Conservation (phyloP, 768 basidiomycete genomes). For the Leucosporidium yakuticum region DNA sequence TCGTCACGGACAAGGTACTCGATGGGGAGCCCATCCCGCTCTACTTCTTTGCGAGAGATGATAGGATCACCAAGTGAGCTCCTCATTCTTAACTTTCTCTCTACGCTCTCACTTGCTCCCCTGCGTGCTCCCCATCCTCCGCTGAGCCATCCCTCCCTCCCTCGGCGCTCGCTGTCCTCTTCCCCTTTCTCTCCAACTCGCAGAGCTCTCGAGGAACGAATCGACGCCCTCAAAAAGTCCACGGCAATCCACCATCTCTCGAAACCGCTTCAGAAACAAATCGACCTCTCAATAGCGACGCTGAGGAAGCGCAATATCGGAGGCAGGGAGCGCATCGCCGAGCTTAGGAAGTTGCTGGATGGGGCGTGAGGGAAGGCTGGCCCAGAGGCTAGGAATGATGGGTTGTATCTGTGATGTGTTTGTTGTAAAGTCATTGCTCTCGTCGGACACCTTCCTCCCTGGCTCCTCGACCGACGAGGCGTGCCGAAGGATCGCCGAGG, state of each 20-base stretch:
- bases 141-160: background rate
- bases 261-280: constrained; percentile 63
- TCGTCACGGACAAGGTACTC: constrained; percentile 53
- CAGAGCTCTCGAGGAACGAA: constrained; percentile 55
- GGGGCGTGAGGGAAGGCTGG: constrained; percentile 37
- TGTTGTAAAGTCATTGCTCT: too few relatives aligned
- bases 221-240: constrained; percentile 43
- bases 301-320: constrained; percentile 63
- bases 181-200: background rate
- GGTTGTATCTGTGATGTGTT: too few relatives aligned
- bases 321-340: constrained; percentile 64
- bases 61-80: constrained; percentile 52
- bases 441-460: too few relatives aligned
- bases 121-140: too few relatives aligned
- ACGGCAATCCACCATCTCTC: constrained; percentile 47
- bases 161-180: too few relatives aligned
- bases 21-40: constrained; percentile 48
- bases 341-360: constrained; percentile 60
- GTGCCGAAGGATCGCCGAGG: too few relatives aligned
- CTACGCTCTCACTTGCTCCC: too few relatives aligned
- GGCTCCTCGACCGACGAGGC: too few relatives aligned
- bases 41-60: constrained; percentile 92
- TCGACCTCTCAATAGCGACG: constrained; percentile 57
- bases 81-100: background rate
- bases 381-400: too few relatives aligned